phyloP scores from a whole-genome alignment of 1,284 basidiomycete species.

The Phenoliferia sp. region DNA sequence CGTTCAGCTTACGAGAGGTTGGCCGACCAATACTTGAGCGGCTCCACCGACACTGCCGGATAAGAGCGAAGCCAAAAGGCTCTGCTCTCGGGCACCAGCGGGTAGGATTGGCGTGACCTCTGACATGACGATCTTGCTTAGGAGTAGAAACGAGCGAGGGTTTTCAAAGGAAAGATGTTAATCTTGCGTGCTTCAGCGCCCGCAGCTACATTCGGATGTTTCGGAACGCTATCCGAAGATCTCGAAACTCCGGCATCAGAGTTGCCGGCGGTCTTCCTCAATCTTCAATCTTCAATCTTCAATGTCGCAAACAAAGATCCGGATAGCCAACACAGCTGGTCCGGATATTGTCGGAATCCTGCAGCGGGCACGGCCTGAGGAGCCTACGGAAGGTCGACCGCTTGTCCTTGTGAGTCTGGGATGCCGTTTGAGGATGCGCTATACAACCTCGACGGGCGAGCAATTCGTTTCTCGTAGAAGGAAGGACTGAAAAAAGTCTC shows the following conservation, averaged over 20 bases:
- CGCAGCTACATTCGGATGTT: too few species aligned
- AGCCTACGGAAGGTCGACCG: not conserved
- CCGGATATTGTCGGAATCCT: not conserved
- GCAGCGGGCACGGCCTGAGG: not conserved
- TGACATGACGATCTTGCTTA: too few species aligned
- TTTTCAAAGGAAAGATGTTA: too few species aligned
- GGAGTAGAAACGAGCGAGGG: too few species aligned
- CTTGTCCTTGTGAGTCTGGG: not conserved
- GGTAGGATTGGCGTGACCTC: not conserved
- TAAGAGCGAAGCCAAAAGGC: conserved; percentile 38
- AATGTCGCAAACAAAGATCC: not conserved
- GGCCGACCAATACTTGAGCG: conserved; percentile 69
- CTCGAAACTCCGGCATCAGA: too few species aligned
- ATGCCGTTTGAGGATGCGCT: not conserved
- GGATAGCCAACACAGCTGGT: not conserved
- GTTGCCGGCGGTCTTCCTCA: too few species aligned
- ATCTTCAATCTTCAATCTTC: too few species aligned
- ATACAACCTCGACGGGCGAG: not conserved
- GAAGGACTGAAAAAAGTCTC: not conserved
- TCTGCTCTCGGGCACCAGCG: not conserved
- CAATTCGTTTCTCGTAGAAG: not conserved
- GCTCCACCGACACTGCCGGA: conserved; percentile 46
- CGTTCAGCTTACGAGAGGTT: conserved; percentile 50
- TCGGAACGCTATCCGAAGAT: too few species aligned
- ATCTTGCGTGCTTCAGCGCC: too few species aligned